Conservation (phyloP, 2,329 filamentous ascomycete species). For the Nannizzia gypsea region DNA sequence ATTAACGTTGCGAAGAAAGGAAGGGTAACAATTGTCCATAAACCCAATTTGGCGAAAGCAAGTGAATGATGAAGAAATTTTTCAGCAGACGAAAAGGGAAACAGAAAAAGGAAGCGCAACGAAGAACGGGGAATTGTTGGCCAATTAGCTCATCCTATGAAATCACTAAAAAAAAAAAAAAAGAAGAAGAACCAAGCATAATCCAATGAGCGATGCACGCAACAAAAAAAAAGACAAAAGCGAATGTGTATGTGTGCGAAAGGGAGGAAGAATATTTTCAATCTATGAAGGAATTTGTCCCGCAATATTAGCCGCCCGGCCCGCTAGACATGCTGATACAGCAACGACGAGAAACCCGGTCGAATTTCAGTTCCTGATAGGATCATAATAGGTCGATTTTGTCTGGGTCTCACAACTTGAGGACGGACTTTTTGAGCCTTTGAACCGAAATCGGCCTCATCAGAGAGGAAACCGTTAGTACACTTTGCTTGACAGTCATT, state of each 20-base stretch:
- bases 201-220: not conserved
- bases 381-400: constrained; percentile 30
- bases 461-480: constrained; percentile 4
- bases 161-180: not conserved
- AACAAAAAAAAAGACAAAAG: not conserved
- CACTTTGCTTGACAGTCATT: not conserved
- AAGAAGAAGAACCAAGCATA: not conserved
- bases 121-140: no score
- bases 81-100: not conserved
- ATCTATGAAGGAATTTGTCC: not conserved
- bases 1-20: not conserved
- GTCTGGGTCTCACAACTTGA: constrained; percentile 17
- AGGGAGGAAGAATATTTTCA: not conserved
- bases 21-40: not conserved
- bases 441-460: constrained; percentile 16
- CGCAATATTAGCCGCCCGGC: constrained; percentile 1
- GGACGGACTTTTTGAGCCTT: constrained; percentile 17
- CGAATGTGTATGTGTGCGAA: not conserved
- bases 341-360: constrained; percentile 3
- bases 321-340: constrained; percentile 6
- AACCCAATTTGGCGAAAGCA: constrained; percentile 1
- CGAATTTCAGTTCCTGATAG: constrained; percentile 29
- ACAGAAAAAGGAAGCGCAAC: not conserved
- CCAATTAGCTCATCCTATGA: not conserved
- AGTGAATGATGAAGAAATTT: not conserved